phyloP scores from a whole-genome alignment of 2,329 filamentous ascomycete genomes.

The Aureobasidium sp. region DNA sequence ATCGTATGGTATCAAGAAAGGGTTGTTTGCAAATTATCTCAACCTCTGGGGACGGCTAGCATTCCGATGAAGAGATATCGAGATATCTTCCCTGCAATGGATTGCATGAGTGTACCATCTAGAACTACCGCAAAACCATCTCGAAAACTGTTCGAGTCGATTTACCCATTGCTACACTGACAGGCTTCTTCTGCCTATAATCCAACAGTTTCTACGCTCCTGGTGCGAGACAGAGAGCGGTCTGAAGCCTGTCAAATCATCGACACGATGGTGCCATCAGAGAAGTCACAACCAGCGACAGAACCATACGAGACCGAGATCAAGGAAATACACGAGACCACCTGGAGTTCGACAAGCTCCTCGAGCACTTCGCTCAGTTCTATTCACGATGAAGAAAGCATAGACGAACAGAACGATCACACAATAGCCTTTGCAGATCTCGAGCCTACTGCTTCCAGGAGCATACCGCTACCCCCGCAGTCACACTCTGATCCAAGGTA shows the following conservation, averaged over 20 bases:
- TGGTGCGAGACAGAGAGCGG: neutral
- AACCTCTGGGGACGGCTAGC: neutral
- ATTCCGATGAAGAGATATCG: neutral
- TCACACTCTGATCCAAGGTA: neutral
- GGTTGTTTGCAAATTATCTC: neutral
- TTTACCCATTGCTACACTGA: neutral
- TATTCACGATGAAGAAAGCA: neutral
- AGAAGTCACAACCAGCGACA: neutral
- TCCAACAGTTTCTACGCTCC: neutral
- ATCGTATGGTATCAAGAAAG: neutral
- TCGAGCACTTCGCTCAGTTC: neutral
- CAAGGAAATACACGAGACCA: neutral
- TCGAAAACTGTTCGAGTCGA: neutral
- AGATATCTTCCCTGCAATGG: neutral
- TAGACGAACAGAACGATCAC: neutral
- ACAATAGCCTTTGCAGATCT: constrained; percentile 2
- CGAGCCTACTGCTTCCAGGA: constrained; percentile 5
- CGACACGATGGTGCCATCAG: neutral
- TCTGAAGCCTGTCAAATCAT: too few species aligned
- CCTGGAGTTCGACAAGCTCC: constrained; percentile 4
- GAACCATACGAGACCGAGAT: neutral
- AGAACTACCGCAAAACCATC: neutral
- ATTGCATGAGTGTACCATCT: neutral
- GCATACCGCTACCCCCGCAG: neutral
- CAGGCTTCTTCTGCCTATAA: neutral